These are phyloP conservation scores for Ophiosphaerella herpotricha DNA, from an alignment of 2,329 filamentous ascomycete genomes.

Conservation along the genomic window DNA sequence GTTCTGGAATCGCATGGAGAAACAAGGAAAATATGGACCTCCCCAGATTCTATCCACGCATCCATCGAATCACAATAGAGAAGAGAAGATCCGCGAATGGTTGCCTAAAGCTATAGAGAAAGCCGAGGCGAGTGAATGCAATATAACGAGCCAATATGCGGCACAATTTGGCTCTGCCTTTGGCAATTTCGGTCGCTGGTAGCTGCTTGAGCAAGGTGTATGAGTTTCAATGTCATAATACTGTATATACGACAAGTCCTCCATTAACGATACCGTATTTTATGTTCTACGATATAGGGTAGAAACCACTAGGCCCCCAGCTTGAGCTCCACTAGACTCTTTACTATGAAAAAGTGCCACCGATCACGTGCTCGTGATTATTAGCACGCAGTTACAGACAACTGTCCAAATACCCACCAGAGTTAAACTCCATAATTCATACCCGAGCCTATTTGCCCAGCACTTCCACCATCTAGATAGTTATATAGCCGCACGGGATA, in stretches of 20 bases:
- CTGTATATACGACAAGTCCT: neutral
- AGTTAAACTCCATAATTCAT: too few species aligned
- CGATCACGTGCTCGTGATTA: too few species aligned
- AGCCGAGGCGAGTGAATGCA: conserved; percentile 40
- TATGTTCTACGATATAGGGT: too few species aligned
- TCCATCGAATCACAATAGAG: conserved; percentile 69
- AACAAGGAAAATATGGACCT: conserved; percentile 53
- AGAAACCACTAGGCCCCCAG: too few species aligned
- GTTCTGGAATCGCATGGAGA: conserved; percentile 68
- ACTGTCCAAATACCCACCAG: too few species aligned
- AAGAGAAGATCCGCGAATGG: conserved; percentile 68
- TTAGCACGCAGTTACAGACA: too few species aligned
- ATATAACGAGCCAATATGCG: conserved; percentile 21
- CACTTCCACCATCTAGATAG: neutral
- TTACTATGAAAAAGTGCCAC: too few species aligned
- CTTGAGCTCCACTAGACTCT: too few species aligned
- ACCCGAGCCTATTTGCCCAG: neutral
- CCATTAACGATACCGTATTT: too few species aligned
- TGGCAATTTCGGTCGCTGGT: conserved; percentile 14
- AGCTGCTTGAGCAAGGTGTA: neutral
- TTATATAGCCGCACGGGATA: neutral
- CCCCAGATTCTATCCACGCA: conserved; percentile 79
- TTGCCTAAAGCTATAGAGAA: conserved; percentile 49
- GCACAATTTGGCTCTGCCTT: conserved; percentile 17
- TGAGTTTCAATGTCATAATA: neutral